Evolutionary conservation across 805 yeast species (phyloP), one percentile per base, ranked within the genome.

Genomic region (Hanseniaspora mollemarum): DNA sequence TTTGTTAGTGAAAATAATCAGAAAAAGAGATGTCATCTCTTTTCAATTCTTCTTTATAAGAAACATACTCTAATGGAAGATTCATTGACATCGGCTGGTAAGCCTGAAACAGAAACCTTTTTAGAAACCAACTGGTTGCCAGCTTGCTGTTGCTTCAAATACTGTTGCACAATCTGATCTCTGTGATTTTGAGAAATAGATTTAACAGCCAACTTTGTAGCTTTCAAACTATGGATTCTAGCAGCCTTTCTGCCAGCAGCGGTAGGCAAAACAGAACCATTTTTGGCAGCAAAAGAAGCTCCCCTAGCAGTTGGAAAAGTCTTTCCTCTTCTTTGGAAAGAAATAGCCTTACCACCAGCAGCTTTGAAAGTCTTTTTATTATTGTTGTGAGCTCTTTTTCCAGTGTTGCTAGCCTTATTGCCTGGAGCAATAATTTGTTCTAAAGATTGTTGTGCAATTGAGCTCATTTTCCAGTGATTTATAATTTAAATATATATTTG

Each of bases 31-130:
- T n/a, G n/a, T n/a, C 19, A 7, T 22, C 29, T 13, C 18, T 24
- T 9, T 24, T 7, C 16, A 10, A 5, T 29, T 22, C 13, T 24
- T 24, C 6, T 6, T 19, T 38, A 38, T 25, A 7, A 57, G 42
- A 56, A 71, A 82, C 90, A 79, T 81, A 83, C 92, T 81, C 79
- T 84, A 63, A 86, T 80, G 64, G 87, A 82, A 59, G 78, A 83
- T 65, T 80, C 82, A 66, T 81, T 81, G 67, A 87, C 81, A 71
- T 87, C 95, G 65, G 75, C 78, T 67, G 96, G 92, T 66, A 85
- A 73, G 61, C 85, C 85, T 62, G 85, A 80, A 53, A 87, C 92
- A 62, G 84, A 80, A 53, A 87, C 94, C 66, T 84, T 88, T 55
- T 83, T 80, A 53, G 94, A 84, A 56, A 74, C 73, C 40, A 51